Conservation (phyloP, 345 rosid genomes). For the Eucalyptus erythrocorys region DNA sequence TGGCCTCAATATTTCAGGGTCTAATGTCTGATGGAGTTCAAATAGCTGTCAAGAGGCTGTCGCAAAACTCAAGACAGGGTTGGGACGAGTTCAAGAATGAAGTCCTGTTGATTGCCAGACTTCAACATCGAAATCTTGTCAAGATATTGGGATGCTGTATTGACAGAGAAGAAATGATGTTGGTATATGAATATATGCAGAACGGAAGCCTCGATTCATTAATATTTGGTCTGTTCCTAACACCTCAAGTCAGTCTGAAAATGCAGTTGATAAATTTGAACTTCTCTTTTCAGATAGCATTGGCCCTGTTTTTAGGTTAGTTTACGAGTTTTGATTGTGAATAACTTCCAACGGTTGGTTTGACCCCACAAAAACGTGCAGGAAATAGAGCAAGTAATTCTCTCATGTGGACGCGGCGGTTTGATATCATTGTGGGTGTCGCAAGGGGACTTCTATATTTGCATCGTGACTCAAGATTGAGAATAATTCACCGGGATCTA, state of each 20-base stretch:
- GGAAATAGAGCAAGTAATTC: neutral
- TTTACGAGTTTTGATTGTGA: neutral
- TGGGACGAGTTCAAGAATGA: neutral
- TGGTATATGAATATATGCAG: neutral
- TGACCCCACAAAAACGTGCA: neutral
- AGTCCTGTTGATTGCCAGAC: neutral
- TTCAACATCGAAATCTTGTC: neutral
- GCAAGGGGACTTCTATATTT: neutral
- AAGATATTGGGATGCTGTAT: neutral
- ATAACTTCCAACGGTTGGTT: neutral
- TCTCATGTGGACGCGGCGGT: neutral
- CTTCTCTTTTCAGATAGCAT: neutral
- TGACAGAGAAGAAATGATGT: neutral
- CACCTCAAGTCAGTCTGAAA: neutral
- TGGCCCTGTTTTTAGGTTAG: neutral
- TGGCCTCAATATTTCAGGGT: neutral
- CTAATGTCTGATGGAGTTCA: neutral
- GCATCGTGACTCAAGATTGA: neutral
- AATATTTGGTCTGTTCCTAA: neutral
- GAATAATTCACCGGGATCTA: neutral
- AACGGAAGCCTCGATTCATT: neutral
- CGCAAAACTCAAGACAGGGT: neutral
- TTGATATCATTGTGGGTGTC: neutral
- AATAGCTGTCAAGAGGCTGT: constrained; percentile 3
- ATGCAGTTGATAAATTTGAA: neutral